Evolutionary conservation across 345 rosid genomes (phyloP), one percentile per base, ranked within the genome.

Genomic region (Garcia nutans): DNA sequence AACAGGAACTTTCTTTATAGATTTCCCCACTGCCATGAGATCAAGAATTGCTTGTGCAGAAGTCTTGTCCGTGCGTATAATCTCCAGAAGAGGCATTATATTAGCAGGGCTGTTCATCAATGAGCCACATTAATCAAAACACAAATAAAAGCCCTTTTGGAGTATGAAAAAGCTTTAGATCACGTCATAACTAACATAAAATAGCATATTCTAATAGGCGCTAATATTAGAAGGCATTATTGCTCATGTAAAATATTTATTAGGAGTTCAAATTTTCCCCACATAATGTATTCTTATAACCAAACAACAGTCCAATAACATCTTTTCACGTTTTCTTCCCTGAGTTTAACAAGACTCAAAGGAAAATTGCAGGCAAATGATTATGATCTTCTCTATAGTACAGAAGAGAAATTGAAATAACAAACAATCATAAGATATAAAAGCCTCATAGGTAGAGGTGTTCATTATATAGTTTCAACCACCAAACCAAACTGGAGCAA

Each of bases 11-110:
- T 96, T 96, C 89, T 89, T 92, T 86, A 90, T 93, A 73, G 77
- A 75, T 77, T 92, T 96, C 60, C 98, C 97, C 70, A 92, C 84
- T 23, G 94, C 65, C 92, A 93, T 88, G 82, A 96, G 96, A 89
- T 96, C 98, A 65, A 96, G 88, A 80, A 92, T 90, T 59, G 83
- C 93, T 85, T 96, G 98, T 16, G 95, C 87, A 66, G 97, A 93
- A 74, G 98, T 96, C 70, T 80, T 92, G 65, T 89, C 84, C 16
- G 98, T 84, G 70, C 95, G 85, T 61, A 96, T 97, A 74, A 93
- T 93, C 92, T 96, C 99, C 75, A 93, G 87, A 78, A 96, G 94
- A 65, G 99, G 89, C 99, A 93, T 96, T 75, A 93, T 82, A 82
- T 96, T 98, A 63, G 99, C 99, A 71, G 99, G 99, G 81, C 97